A percentile compares a stretch with the other conserved stretches of the same genome.
These are phyloP conservation scores for Sordaria brevicollis DNA, from an alignment of 495 filamentous ascomycete genomes.

Conservation along the genomic window DNA sequence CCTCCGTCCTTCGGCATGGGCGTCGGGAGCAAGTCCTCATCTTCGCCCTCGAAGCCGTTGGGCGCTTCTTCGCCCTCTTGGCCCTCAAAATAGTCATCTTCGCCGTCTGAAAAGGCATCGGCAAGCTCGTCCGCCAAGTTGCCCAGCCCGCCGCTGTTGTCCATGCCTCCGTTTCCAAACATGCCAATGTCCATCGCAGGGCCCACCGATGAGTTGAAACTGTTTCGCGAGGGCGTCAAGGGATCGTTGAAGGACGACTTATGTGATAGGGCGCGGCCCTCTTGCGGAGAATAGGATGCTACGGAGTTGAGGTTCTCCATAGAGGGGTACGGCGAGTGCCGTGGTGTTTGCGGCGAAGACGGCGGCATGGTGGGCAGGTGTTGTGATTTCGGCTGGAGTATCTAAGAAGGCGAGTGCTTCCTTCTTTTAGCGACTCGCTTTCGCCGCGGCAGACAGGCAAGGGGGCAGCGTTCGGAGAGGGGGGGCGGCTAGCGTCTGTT, in stretches of 20 bases:
- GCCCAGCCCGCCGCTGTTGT: constrained; percentile 53
- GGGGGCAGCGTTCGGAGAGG: background rate
- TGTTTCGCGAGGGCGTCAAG: constrained; percentile 44
- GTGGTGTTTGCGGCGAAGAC: constrained; percentile 52
- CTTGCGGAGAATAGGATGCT: constrained; percentile 30
- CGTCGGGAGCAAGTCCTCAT: background rate
- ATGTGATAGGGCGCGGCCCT: constrained; percentile 35
- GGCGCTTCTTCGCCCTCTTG: constrained; percentile 27
- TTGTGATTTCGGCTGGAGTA: background rate
- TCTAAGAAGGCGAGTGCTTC: background rate
- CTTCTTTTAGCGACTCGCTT: background rate
- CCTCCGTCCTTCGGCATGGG: constrained; percentile 5
- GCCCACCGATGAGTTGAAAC: constrained; percentile 34
- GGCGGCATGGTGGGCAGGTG: constrained; percentile 10
- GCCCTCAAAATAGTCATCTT: constrained; percentile 47
- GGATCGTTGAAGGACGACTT: constrained; percentile 57
- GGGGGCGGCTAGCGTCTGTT: background rate
- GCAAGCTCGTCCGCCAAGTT: constrained; percentile 76
- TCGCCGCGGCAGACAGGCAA: background rate
- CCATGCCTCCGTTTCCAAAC: constrained; percentile 29
- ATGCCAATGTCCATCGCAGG: constrained; percentile 36
- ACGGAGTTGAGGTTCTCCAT: constrained; percentile 43
- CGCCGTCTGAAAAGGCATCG: constrained; percentile 46
- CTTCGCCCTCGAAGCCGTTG: constrained; percentile 14
- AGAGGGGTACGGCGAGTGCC: constrained; percentile 57